Base-by-base conservation (phyloP, 371 early-diverging fungal species). In the Dichotomocladium elegans region DNA sequence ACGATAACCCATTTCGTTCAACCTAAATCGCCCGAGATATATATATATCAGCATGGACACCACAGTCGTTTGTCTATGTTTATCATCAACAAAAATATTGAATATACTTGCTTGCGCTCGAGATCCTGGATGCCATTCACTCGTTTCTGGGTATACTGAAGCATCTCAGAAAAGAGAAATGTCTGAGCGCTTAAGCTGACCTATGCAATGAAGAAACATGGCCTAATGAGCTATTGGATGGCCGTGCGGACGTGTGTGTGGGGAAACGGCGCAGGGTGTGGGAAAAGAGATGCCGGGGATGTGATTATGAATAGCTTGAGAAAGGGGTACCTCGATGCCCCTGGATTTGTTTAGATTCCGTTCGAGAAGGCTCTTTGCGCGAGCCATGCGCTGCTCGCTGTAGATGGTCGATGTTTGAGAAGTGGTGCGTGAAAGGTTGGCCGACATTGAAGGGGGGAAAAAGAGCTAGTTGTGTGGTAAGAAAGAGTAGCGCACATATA, bases 101-200 rank as follows among this genome's bases (percentile, higher is more conserved):
- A n/a, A n/a, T n/a, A 4, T 12, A 41, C 71, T 51, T 79, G 85
- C 94, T 88, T 90, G 72, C 87, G 85, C 66, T 98, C 98, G 19
- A 98, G 80, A 63, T 96, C 96, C 62, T 93, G 92, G 52, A 98
- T 92, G 9, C 95, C 96, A 52, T 83, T 81, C 8, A 93, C 94
- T 47, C 94, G 81, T 61, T 94, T 93, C 67, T 97, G 96, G 15
- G 94, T 81, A 71, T 96, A 96, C 52, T 91, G 93, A 27, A 98
- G 69, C 80, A 96, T 94, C 69, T 98, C 98, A 17, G 90, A 90
- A 67, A 95, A 94, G 40, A 98, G 63, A 59, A 96, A 94, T 0
- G 92, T 83, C 64, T 91, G 93, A 10, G 96, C 86, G 45, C 86
- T 82, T 28, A 95, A 72, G 47, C 86, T 82, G 50, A 95, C 90